A percentile compares a stretch with the other conserved stretches of the same genome.
phyloP scores from a whole-genome alignment of 73 alveolate species.

The Breviolum minutum region DNA sequence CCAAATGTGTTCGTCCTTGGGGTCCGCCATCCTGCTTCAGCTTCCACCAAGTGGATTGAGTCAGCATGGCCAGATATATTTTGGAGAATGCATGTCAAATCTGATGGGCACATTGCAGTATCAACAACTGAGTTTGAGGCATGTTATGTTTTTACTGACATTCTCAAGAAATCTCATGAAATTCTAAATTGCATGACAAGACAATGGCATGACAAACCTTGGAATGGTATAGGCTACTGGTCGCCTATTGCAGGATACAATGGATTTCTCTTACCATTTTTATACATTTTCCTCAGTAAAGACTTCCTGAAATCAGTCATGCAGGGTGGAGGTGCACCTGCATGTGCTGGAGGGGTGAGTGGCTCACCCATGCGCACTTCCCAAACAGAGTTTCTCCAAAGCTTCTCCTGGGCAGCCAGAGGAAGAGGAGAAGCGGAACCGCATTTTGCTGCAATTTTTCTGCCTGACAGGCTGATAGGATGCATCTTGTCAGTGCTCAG shows the following conservation, averaged over 20 bases:
- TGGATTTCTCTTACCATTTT: no score
- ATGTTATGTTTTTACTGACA: neutral
- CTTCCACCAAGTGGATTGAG: constrained; percentile 43
- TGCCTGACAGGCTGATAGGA: neutral
- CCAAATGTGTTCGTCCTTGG: neutral
- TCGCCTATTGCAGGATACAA: no score
- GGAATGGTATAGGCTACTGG: no score
- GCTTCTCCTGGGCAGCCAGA: constrained; percentile 33
- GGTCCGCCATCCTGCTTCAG: neutral
- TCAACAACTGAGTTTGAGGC: no score
- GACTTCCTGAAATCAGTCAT: neutral
- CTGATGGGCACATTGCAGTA: no score
- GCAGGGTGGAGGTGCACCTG: neutral
- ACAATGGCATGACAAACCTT: neutral
- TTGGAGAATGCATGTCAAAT: no score
- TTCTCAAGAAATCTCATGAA: neutral
- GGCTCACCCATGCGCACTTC: constrained; percentile 15
- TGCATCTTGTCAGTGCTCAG: neutral
- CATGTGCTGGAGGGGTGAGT: neutral
- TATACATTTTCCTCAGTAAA: neutral
- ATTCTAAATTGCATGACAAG: neutral
- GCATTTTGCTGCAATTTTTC: neutral
- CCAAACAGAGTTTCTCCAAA: neutral
- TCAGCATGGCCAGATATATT: neutral
- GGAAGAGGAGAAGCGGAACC: neutral